Evolutionary conservation across 2,329 filamentous ascomycete species (phyloP).

Genomic region (Colletotrichum tamarilloi): DNA sequence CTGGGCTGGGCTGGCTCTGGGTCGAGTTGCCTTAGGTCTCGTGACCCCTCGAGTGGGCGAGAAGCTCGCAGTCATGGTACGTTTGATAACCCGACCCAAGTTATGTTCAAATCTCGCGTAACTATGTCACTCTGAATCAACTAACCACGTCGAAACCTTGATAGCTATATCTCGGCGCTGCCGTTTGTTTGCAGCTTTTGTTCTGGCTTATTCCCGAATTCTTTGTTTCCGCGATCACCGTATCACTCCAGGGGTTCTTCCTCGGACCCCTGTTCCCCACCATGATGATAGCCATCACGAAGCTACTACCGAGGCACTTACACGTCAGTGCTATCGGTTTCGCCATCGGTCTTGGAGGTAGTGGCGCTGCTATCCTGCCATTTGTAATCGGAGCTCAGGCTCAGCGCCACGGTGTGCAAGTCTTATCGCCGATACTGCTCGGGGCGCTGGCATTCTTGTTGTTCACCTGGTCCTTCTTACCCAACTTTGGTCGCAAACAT

Average conservation of each 20-base stretch:
- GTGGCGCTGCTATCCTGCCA: slow-evolving; percentile 75
- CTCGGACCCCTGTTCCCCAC: slow-evolving; percentile 82
- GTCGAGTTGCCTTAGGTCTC: slow-evolving; percentile 79
- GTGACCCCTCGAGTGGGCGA: slow-evolving; percentile 71
- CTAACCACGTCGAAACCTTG: neutral
- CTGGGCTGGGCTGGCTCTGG: slow-evolving; percentile 84
- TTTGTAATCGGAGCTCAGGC: slow-evolving; percentile 76
- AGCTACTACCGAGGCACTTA: slow-evolving; percentile 75
- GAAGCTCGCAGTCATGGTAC: slow-evolving; percentile 1
- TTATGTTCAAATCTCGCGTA: neutral
- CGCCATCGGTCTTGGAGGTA: slow-evolving; percentile 78
- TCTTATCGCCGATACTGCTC: slow-evolving; percentile 67
- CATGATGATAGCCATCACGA: slow-evolving; percentile 76
- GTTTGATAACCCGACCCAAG: neutral
- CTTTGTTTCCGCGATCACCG: slow-evolving; percentile 77
- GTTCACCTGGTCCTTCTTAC: slow-evolving; percentile 58
- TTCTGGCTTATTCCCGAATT: slow-evolving; percentile 87
- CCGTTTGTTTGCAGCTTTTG: slow-evolving; percentile 74
- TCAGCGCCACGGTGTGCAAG: slow-evolving; percentile 63
- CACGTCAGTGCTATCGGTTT: slow-evolving; percentile 84
- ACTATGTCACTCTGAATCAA: neutral
- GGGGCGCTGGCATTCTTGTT: slow-evolving; percentile 57
- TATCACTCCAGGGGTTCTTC: slow-evolving; percentile 80
- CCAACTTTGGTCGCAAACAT: slow-evolving; percentile 52
- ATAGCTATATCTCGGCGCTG: slow-evolving; percentile 70